These are phyloP conservation scores for Vitis labrusca DNA, from an alignment of 164 flowering plant genomes.

Conservation along the genomic window DNA sequence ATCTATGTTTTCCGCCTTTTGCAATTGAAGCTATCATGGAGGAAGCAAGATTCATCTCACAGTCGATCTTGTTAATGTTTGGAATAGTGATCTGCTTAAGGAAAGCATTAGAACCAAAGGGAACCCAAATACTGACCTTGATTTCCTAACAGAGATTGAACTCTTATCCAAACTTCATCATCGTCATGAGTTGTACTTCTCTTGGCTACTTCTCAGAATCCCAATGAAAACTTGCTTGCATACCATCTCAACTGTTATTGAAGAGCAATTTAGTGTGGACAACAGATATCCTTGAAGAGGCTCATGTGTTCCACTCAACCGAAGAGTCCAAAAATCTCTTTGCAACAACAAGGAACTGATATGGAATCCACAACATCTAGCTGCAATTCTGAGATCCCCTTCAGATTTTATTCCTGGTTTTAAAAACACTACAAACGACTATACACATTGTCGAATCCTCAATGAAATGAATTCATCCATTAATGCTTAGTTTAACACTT, in stretches of 20 bases:
- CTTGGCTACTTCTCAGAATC: no score
- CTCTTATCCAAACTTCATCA: no score
- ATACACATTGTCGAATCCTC: slow-evolving; percentile 47
- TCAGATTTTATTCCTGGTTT: slow-evolving; percentile 82
- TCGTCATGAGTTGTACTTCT: no score
- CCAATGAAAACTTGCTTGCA: no score
- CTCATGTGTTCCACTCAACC: no score
- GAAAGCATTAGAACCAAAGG: slow-evolving; percentile 66
- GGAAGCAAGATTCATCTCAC: slow-evolving; percentile 50
- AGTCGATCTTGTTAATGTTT: slow-evolving; percentile 63
- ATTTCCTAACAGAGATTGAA: no score
- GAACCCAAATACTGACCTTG: slow-evolving; percentile 6
- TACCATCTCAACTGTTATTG: no score
- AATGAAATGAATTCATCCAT: slow-evolving; percentile 43
- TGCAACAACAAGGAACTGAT: no score
- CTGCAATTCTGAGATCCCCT: slow-evolving; percentile 83
- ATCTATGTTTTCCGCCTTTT: no score
- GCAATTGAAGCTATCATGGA: slow-evolving; percentile 35
- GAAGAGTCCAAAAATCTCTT: no score
- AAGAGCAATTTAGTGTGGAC: no score
- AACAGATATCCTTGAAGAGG: no score
- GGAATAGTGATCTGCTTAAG: slow-evolving; percentile 48
- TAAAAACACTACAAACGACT: slow-evolving; percentile 60
- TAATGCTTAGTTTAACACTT: slow-evolving; percentile 16
- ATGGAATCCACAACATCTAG: slow-evolving; percentile 59